Conservation (phyloP, 2,329 filamentous ascomycete genomes). For the Scedosporium dehoogii region DNA sequence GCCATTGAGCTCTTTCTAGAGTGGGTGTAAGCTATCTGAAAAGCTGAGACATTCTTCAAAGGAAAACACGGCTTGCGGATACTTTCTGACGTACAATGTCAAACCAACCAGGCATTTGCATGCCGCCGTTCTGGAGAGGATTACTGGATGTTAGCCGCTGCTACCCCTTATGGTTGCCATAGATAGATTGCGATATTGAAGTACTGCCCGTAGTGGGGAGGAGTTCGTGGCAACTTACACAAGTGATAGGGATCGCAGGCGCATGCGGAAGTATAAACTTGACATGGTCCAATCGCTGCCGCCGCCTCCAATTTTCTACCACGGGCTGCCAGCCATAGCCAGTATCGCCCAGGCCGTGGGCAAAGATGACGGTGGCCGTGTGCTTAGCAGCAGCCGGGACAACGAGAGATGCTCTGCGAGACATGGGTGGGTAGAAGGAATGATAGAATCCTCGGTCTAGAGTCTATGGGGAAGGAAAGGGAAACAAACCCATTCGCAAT, state of each 20-base stretch:
- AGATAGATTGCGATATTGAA: not conserved
- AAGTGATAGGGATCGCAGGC: constrained; percentile 75
- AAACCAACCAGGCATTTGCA: constrained; percentile 81
- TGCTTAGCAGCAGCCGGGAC: constrained; percentile 74
- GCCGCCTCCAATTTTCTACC: constrained; percentile 77
- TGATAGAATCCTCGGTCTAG: not conserved
- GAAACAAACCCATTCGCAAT: too few relatives aligned
- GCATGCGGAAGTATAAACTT: constrained; percentile 93
- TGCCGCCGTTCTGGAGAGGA: constrained; percentile 54
- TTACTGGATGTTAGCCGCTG: not conserved
- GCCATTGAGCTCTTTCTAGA: constrained; percentile 23
- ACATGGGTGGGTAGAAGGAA: not conserved
- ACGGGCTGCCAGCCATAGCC: constrained; percentile 71
- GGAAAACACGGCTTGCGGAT: not conserved
- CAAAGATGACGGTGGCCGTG: constrained; percentile 90
- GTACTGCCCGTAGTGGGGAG: not conserved
- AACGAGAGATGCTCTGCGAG: constrained; percentile 35
- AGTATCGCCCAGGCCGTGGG: constrained; percentile 83
- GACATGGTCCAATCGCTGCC: constrained; percentile 75
- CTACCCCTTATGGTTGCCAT: not conserved
- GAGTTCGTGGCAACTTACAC: constrained; percentile 35
- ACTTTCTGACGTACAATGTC: constrained; percentile 49
- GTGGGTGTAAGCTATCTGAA: not conserved
- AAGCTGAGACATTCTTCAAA: not conserved
- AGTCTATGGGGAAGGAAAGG: too few relatives aligned